These are phyloP conservation scores for Alternaria arbusti DNA, from an alignment of 2,329 filamentous ascomycete genomes.

Conservation along the genomic window DNA sequence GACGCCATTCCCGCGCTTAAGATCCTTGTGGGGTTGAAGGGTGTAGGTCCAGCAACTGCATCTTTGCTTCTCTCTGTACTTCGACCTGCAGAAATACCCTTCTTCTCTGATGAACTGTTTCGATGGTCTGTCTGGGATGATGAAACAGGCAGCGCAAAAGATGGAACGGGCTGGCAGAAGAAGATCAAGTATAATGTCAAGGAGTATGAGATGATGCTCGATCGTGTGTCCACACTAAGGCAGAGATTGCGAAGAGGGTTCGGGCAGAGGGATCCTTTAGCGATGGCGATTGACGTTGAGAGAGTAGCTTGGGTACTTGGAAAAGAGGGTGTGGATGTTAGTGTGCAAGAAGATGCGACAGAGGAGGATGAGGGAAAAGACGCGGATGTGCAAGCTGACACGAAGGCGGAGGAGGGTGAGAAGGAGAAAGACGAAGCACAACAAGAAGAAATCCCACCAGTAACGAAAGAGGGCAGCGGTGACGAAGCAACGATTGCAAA, in stretches of 20 bases:
- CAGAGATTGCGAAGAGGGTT: constrained; percentile 44
- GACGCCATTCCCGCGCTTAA: constrained; percentile 52
- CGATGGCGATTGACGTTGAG: constrained; percentile 23
- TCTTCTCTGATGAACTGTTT: constrained; percentile 83
- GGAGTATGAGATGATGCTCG: constrained; percentile 68
- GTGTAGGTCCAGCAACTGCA: constrained; percentile 80
- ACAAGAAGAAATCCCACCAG: background rate
- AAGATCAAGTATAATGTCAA: constrained; percentile 72
- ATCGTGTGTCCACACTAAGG: constrained; percentile 42
- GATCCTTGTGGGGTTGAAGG: constrained; percentile 67
- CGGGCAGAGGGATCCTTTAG: constrained; percentile 52
- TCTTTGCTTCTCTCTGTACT: constrained; percentile 74
- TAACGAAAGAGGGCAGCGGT: background rate
- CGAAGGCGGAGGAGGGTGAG: background rate
- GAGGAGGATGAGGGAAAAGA: background rate
- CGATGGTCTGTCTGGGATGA: constrained; percentile 68
- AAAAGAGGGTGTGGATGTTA: constrained; percentile 8
- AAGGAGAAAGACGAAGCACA: background rate
- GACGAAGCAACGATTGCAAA: background rate
- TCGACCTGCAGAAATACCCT: constrained; percentile 65
- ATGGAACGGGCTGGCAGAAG: constrained; percentile 55
- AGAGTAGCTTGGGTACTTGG: constrained; percentile 13
- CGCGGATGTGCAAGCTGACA: background rate
- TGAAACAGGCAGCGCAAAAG: constrained; percentile 29
- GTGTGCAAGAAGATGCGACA: background rate